phyloP scores from a whole-genome alignment of 169 alveolate genomes.

The Eimeria praecox region DNA sequence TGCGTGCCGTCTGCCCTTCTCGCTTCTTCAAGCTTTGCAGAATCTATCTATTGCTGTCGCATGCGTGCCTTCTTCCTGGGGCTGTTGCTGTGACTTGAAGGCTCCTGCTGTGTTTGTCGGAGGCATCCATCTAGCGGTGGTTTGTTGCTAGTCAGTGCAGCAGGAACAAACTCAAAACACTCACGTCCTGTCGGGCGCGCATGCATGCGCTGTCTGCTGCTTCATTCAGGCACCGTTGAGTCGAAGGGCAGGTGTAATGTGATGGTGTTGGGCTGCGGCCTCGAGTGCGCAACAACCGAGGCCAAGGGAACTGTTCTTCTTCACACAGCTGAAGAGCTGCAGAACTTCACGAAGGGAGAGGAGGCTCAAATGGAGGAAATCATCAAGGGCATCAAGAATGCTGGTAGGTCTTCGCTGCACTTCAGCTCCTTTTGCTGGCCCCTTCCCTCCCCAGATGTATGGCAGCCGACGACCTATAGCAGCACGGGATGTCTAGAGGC shows the following conservation, averaged over 20 bases:
- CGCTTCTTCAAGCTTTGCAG: background rate
- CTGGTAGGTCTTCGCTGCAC: constrained; percentile 15
- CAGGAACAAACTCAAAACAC: background rate
- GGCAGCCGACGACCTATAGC: background rate
- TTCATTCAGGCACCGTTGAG: constrained; percentile 94
- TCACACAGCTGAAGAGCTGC: constrained; percentile 98
- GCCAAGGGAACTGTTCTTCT: constrained; percentile 99
- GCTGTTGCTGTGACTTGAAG: background rate
- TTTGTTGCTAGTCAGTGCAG: background rate
- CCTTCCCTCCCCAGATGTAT: background rate
- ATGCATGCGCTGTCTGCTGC: background rate
- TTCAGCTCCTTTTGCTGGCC: background rate
- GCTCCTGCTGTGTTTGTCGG: background rate
- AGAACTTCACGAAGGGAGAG: constrained; percentile 87
- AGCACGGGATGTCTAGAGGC: background rate
- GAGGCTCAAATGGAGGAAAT: constrained; percentile 84
- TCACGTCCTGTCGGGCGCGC: background rate
- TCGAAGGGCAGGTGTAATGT: constrained; percentile 96
- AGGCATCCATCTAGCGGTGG: background rate
- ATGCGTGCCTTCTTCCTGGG: background rate
- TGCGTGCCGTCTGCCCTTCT: background rate
- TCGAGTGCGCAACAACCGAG: constrained; percentile 96
- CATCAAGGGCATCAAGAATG: constrained; percentile 81
- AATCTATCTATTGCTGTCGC: background rate
- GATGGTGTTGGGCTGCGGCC: constrained; percentile 97